phyloP scores from a whole-genome alignment of 345 rosid genomes.

The Lenwebbia sp. region DNA sequence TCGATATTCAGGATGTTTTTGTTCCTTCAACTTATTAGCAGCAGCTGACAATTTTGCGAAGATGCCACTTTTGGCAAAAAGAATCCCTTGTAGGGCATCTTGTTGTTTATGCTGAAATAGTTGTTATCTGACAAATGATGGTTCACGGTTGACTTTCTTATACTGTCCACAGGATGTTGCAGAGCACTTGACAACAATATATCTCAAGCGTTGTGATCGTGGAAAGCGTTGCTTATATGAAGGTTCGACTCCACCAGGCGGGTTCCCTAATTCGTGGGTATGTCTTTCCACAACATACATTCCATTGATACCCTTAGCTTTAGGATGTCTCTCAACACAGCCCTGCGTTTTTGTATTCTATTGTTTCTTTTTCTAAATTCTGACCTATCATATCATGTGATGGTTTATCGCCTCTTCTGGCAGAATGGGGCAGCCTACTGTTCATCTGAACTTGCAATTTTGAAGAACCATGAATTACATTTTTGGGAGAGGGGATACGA shows the following conservation, averaged over 20 bases:
- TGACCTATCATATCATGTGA: not conserved
- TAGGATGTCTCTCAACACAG: not conserved
- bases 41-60: not conserved
- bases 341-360: not conserved
- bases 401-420: not conserved
- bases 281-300: not conserved
- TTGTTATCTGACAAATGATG: not conserved
- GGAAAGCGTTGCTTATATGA: slow-evolving; percentile 80
- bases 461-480: slow-evolving; percentile 81
- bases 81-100: not conserved
- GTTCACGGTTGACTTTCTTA: not conserved
- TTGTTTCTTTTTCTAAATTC: not conserved
- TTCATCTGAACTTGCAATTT: slow-evolving; percentile 70
- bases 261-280: slow-evolving; percentile 89
- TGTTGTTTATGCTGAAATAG: not conserved
- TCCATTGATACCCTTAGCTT: not conserved
- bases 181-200: slow-evolving; percentile 67
- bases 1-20: not conserved
- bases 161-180: slow-evolving; percentile 51
- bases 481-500: slow-evolving; percentile 89
- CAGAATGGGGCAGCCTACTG: slow-evolving; percentile 74
- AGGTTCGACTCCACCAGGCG: slow-evolving; percentile 74
- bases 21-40: not conserved
- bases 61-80: not conserved
- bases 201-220: slow-evolving; percentile 67